Conservation (phyloP, 1,139 yeast genomes). For the Suhomyces anneliseae region DNA sequence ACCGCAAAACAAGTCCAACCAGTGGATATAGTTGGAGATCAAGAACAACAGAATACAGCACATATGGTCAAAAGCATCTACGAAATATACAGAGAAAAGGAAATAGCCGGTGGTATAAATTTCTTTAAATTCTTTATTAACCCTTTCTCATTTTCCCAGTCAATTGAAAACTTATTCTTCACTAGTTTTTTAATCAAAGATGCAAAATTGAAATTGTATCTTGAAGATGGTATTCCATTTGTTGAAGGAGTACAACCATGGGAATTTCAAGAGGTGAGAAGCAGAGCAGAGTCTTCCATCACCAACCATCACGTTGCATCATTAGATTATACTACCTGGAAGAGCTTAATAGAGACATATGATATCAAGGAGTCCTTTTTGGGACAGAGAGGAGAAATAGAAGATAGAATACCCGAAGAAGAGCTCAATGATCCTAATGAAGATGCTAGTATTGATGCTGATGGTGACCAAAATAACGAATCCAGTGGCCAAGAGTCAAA, state of each 20-base stretch:
- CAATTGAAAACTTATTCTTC: constrained; percentile 81
- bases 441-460: not conserved
- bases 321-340: constrained; percentile 68
- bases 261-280: constrained; percentile 16
- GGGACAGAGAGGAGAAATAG: constrained; percentile 41
- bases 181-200: constrained; percentile 78
- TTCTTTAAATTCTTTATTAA: constrained; percentile 69
- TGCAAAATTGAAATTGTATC: constrained; percentile 57
- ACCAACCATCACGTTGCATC: constrained; percentile 69
- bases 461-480: too few species aligned
- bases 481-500: not conserved
- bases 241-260: constrained; percentile 21
- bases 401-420: constrained; percentile 28
- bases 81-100: constrained; percentile 32
- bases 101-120: constrained; percentile 45
- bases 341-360: constrained; percentile 47
- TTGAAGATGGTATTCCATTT: constrained; percentile 43
- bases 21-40: constrained; percentile 46
- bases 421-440: not conserved
- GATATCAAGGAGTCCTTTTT: constrained; percentile 56
- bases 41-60: constrained; percentile 57
- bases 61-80: constrained; percentile 55
- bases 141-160: constrained; percentile 73
- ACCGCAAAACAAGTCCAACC: constrained; percentile 59
- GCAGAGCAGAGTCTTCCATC: constrained; percentile 16